Percentiles rank a stretch among this genome's conserved stretches.
Conservation (phyloP, 2,329 filamentous ascomycete genomes). For the Hymenoscyphus salicellus region DNA sequence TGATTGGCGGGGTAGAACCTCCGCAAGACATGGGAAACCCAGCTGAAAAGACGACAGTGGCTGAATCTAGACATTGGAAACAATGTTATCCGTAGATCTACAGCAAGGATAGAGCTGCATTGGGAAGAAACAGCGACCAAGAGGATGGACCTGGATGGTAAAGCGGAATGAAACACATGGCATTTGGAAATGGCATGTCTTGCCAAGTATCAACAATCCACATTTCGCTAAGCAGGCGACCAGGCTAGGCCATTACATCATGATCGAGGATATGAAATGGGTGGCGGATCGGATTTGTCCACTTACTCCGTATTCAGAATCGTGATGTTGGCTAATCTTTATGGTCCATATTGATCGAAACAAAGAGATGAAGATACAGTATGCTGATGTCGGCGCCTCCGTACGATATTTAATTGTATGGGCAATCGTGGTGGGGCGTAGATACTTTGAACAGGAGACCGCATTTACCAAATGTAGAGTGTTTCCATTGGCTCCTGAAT, state of each 20-base stretch:
- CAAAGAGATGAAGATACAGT: no score
- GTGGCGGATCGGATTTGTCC: neutral
- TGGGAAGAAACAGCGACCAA: neutral
- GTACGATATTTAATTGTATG: no score
- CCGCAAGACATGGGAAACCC: neutral
- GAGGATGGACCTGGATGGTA: no score
- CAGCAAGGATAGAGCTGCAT: neutral
- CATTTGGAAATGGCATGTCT: neutral
- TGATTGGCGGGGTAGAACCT: neutral
- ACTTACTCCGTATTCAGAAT: neutral
- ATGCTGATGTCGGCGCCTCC: no score
- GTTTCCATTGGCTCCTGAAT: no score
- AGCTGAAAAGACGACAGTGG: neutral
- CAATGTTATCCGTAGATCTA: neutral
- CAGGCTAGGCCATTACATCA: neutral
- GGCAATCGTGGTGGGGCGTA: no score
- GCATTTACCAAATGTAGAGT: no score
- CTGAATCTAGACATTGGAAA: neutral
- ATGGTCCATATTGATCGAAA: neutral
- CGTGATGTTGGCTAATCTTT: neutral
- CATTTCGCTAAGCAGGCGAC: neutral
- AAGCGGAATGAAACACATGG: neutral
- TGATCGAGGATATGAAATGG: neutral
- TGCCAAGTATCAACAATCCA: neutral
- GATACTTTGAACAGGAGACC: no score